These are phyloP conservation scores for Yarrowia divulgata DNA, from an alignment of 805 yeast species.

Conservation along the genomic window DNA sequence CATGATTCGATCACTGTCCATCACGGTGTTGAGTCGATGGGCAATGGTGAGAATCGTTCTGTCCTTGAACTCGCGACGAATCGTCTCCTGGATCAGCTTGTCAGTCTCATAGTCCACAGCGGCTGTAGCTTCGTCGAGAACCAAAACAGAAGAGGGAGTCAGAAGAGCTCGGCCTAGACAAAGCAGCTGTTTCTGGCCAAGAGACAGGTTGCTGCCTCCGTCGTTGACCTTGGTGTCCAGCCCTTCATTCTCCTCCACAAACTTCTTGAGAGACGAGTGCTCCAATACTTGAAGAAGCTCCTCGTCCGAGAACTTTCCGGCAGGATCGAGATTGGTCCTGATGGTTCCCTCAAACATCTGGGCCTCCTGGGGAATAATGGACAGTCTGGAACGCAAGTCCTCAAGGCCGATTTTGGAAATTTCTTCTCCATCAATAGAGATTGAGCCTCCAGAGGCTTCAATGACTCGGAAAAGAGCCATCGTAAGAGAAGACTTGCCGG, in stretches of 20 bases:
- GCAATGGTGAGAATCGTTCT: slow-evolving; percentile 84
- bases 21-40: slow-evolving; percentile 78
- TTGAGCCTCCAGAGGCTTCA: slow-evolving; percentile 62
- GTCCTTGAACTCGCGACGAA: slow-evolving; percentile 65
- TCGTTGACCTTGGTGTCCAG: slow-evolving; percentile 58
- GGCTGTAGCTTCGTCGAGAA: slow-evolving; percentile 82
- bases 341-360: slow-evolving; percentile 69
- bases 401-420: slow-evolving; percentile 59
- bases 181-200: slow-evolving; percentile 81
- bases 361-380: slow-evolving; percentile 76
- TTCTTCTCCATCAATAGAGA: slow-evolving; percentile 64
- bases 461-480: slow-evolving; percentile 71
- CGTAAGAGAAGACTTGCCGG: slow-evolving; percentile 85
- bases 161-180: slow-evolving; percentile 77
- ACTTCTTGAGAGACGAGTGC: slow-evolving; percentile 59
- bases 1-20: slow-evolving; percentile 78
- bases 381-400: slow-evolving; percentile 62
- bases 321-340: slow-evolving; percentile 69
- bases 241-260: slow-evolving; percentile 57
- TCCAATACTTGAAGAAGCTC: slow-evolving; percentile 64
- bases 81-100: slow-evolving; percentile 61
- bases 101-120: slow-evolving; percentile 78
- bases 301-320: slow-evolving; percentile 57
- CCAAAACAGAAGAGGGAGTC: slow-evolving; percentile 68
- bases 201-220: slow-evolving; percentile 63